Evolutionary conservation across 129 eudicot genomes (phyloP), one percentile per base, ranked within the genome.

Genomic region (Flaveria sonorensis): DNA sequence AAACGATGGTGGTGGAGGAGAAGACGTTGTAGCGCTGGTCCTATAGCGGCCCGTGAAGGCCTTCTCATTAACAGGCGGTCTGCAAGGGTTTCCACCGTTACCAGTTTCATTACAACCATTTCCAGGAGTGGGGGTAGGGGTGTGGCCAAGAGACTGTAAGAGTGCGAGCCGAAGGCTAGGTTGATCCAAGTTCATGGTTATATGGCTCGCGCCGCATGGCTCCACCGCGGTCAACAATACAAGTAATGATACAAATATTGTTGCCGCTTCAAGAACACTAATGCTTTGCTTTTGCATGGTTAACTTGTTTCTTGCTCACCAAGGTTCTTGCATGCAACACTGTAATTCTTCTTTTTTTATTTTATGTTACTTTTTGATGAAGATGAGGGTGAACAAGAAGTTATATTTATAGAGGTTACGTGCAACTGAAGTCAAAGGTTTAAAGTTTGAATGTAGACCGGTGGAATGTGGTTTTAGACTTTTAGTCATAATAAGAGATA

Each of bases 211-310:
- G 45, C 30, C 15, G 12, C 69, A 60, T 60, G 79, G 70, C 32
- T 62, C 70, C 11, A 74, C 70, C 70, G 62, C 62, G 32, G 61
- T 28, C 71, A 75, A 62, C 19, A 48, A n/a, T 61, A 60, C n/a
- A 36, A 36, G 7, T 30, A 75, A 1, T 43, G 23, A 57, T 51
- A 13, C 78, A 69, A 63, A 30, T 63, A 72, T 72, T 43, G 70
- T 13, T 42, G 47, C 50, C 11, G 10, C 61, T 45, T 61, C 32
- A 63, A 74, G 28, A 61, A 52, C 48, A 18, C 32, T 20, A 57
- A 63, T 46, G 47, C 70, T 60, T 62, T 75, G 79, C 28, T 63
- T 75, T 75, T 63, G 62, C 72, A 63, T 74, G 79, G 30, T 43
- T 74, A 16, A 36, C 6, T 36, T 36, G 40, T 62, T 74, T 74